A percentile compares a stretch with the other conserved stretches of the same genome.
phyloP scores from a whole-genome alignment of 495 filamentous ascomycete genomes.

The Trichocladium antarcticum region DNA sequence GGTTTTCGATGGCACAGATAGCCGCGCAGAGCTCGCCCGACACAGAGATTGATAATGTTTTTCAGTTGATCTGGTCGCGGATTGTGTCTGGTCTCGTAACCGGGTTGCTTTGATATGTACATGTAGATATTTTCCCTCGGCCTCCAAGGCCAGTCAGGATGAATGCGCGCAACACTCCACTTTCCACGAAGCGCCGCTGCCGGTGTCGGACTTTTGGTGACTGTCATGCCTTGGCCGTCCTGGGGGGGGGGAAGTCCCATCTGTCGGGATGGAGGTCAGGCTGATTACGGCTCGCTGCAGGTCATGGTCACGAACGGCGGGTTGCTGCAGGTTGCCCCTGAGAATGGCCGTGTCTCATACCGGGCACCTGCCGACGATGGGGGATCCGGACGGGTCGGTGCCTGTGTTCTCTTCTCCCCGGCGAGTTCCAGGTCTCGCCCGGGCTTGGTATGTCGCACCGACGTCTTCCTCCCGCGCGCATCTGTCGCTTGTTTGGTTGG shows the following conservation, averaged over 20 bases:
- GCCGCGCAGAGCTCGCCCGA: conserved; percentile 14
- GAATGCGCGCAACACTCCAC: conserved; percentile 2
- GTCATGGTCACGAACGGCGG: not conserved
- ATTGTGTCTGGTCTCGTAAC: not conserved
- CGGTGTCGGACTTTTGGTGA: no score
- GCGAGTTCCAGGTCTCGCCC: not conserved
- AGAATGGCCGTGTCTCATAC: not conserved
- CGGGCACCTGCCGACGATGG: not conserved
- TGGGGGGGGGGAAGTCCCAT: no score
- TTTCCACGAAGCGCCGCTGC: no score
- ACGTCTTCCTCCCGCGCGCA: no score
- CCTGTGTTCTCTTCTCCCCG: no score
- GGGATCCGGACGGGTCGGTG: no score
- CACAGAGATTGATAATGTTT: conserved; percentile 21
- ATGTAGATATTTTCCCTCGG: not conserved
- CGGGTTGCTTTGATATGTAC: not conserved
- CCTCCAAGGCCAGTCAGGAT: not conserved
- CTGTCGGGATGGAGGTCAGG: no score
- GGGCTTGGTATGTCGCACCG: no score
- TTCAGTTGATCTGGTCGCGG: not conserved
- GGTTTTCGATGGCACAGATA: conserved; percentile 6
- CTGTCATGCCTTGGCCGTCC: no score
- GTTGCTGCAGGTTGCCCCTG: not conserved
- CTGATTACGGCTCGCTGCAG: no score
- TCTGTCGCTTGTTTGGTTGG: no score